Base-by-base conservation (phyloP, 2,329 filamentous ascomycete species). In the Aspergillus pseudoglaucus region DNA sequence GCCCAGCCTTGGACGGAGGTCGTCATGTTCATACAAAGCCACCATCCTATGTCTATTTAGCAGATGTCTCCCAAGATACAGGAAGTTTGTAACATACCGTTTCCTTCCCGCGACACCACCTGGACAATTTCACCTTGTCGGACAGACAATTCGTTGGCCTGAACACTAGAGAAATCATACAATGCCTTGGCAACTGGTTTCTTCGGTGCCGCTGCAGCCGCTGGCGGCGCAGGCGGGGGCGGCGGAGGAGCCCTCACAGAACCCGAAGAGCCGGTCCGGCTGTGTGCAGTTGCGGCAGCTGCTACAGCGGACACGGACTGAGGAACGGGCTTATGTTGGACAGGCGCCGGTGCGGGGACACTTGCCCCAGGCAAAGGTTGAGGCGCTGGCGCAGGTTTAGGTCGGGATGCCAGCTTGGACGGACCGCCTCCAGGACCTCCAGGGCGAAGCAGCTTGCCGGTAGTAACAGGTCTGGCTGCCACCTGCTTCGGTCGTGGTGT, bases 91-190 rank as follows among this genome's bases (percentile, higher is more conserved):
- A 41, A 68, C 84, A 68, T 81, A 95, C 91, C 93, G 65, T 97
- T 97, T 67, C 80, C 84, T 70, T 96, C 91, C 70, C 96, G 96
- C 63, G 93, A 86, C n/a, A 94, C 80, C 62, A 98, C 83, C 66
- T 94, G 83, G 46, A 98, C 80, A 43, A 95, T 70, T 53, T 97
- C 87, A 44, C 87, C 90, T 44, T 87, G 84, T 49, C 68, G 79
- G 54, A 98, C 81, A 14, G 86, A 84, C 45, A 98, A 76, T 69
- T 97, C 90, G 56, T 94, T 95, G 49, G 85, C 81, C 53, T 81
- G 88, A 57, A 91, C 85, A 14, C 90, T 90, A 47, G 77, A 79
- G 66, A 97, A 98, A 60, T 96, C 90, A 67, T 97, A 98, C 42
- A 97, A 69, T 4, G 90, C 93, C 73, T 90, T 93, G 61, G 87